Conservation (phyloP, 495 filamentous ascomycete species). For the Aspergillus biplanus region DNA sequence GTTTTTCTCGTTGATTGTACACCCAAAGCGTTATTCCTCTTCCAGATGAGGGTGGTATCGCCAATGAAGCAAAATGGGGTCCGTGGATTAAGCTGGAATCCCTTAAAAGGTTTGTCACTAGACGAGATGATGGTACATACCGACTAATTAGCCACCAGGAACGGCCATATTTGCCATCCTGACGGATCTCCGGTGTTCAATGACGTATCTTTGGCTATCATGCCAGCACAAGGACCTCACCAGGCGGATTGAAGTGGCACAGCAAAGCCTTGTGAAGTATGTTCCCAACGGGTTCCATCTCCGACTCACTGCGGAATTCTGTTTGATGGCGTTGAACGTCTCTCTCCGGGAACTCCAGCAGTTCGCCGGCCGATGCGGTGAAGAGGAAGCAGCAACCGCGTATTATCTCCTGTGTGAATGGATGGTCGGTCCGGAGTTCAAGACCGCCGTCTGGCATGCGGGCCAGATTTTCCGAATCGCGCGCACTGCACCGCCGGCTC, state of each 20-base stretch:
- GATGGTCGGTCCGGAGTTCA: neutral
- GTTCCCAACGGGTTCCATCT: neutral
- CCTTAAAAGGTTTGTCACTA: neutral
- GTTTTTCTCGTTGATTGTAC: no score
- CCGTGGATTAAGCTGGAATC: neutral
- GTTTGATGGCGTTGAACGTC: conserved; percentile 1
- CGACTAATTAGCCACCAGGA: neutral
- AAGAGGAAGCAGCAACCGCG: no score
- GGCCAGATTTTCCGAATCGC: neutral
- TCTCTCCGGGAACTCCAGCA: conserved; percentile 2
- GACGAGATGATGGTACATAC: no score
- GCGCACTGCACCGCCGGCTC: neutral
- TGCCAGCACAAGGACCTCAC: neutral
- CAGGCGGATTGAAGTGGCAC: no score
- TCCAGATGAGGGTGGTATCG: neutral
- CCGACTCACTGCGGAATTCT: neutral
- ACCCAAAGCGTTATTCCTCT: no score
- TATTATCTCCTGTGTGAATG: neutral
- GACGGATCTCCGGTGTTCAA: neutral
- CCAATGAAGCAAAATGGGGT: neutral
- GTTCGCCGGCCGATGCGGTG: neutral
- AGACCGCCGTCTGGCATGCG: neutral
- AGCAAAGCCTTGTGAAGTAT: no score
- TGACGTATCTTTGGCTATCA: no score
- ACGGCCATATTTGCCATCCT: neutral